Evolutionary conservation across 768 basidiomycete genomes (phyloP).

Genomic region (Boletus eberwhitei): DNA sequence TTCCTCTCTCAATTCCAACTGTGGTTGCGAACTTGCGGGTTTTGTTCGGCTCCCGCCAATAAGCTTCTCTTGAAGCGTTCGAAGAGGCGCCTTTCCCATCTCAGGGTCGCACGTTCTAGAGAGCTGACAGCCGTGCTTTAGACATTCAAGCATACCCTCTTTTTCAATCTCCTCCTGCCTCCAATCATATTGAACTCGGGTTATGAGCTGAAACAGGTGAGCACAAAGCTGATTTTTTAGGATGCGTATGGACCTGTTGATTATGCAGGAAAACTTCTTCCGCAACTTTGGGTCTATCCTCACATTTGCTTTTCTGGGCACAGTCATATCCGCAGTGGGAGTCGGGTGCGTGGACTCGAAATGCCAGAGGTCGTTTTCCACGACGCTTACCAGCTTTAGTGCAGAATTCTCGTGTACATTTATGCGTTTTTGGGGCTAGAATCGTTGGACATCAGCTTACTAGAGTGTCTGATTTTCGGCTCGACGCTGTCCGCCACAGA

Average conservation of each 20-base stretch:
- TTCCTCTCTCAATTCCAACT: background rate
- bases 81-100: background rate
- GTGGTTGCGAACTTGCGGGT: background rate
- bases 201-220: conserved; percentile 93
- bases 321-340: conserved; percentile 93
- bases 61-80: background rate
- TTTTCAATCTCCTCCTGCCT: conserved; percentile 97
- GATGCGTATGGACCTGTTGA: background rate
- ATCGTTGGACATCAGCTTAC: conserved; percentile 74
- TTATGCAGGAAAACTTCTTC: conserved; percentile 89
- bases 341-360: conserved; percentile 67
- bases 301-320: conserved; percentile 90
- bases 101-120: background rate
- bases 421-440: conserved; percentile 93
- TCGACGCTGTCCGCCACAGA: conserved; percentile 97
- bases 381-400: conserved; percentile 46
- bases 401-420: conserved; percentile 88
- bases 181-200: conserved; percentile 98
- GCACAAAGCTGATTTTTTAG: conserved; percentile 16
- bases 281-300: conserved; percentile 97
- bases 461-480: conserved; percentile 96
- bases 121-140: conserved; percentile 32
- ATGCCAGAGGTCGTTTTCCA: background rate
- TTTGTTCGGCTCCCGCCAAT: background rate
- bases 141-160: conserved; percentile 96